Evolutionary conservation across 2,329 filamentous ascomycete genomes (phyloP).

Genomic region (Claviceps capensis): DNA sequence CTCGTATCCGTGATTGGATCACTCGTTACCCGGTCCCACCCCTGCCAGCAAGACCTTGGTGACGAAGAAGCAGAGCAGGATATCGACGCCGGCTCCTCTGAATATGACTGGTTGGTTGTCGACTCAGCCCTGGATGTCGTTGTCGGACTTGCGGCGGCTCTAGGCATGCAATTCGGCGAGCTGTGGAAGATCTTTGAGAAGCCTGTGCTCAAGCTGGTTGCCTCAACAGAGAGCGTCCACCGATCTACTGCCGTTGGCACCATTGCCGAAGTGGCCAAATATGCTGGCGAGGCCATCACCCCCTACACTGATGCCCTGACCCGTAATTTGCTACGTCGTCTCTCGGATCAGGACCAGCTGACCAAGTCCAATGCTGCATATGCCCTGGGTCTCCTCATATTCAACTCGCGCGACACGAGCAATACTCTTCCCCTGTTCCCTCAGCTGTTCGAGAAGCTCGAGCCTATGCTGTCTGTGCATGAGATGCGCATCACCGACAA

Average conservation of each 20-base stretch:
- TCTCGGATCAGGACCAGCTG: slow-evolving; percentile 80
- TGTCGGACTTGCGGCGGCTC: slow-evolving; percentile 67
- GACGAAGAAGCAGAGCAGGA: slow-evolving; percentile 65
- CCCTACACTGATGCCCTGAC: slow-evolving; percentile 66
- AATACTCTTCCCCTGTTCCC: slow-evolving; percentile 64
- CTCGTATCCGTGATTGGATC: slow-evolving; percentile 61
- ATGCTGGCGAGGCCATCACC: slow-evolving; percentile 70
- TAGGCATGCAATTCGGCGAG: slow-evolving; percentile 70
- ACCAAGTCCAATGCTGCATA: slow-evolving; percentile 94
- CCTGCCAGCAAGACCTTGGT: slow-evolving; percentile 82
- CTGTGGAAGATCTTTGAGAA: slow-evolving; percentile 96
- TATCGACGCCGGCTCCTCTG: slow-evolving; percentile 65
- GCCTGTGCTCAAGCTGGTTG: slow-evolving; percentile 75
- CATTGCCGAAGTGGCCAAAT: slow-evolving; percentile 78
- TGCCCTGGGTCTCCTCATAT: slow-evolving; percentile 71
- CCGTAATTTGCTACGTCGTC: slow-evolving; percentile 69
- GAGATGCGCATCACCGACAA: slow-evolving; percentile 84
- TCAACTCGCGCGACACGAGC: slow-evolving; percentile 58
- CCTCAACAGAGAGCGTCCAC: slow-evolving; percentile 74
- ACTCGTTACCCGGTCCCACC: slow-evolving; percentile 80
- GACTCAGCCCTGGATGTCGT: slow-evolving; percentile 90
- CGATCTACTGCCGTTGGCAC: slow-evolving; percentile 83
- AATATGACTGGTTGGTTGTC: slow-evolving; percentile 95
- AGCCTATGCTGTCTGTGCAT: slow-evolving; percentile 65
- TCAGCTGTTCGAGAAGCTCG: slow-evolving; percentile 70